A percentile compares a stretch with the other conserved stretches of the same genome.
Conservation (phyloP, 352 stramenopile genomes). For the Phytopythium delawarense region DNA sequence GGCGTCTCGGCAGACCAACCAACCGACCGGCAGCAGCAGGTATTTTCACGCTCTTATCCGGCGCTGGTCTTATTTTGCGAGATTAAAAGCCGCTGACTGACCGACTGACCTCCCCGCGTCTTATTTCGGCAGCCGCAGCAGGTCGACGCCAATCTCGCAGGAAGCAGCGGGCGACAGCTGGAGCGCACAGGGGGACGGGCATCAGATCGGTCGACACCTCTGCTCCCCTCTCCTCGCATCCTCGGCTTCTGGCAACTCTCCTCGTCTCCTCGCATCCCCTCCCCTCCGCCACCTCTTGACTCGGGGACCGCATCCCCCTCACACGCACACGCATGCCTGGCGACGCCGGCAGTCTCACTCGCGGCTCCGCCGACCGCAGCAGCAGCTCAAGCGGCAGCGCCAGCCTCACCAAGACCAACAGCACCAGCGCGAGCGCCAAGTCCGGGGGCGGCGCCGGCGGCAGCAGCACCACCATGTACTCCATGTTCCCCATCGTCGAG, state of each 20-base stretch:
- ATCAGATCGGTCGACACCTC: constrained; percentile 3
- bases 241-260: constrained; percentile 1
- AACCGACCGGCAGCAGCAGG: neutral
- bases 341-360: constrained; percentile 19
- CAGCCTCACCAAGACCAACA: neutral
- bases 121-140: neutral
- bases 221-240: neutral
- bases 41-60: neutral
- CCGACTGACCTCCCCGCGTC: neutral
- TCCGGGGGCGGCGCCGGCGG: neutral
- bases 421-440: constrained; percentile 1
- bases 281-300: neutral
- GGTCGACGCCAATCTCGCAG: neutral
- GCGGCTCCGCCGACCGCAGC: constrained; percentile 8
- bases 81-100: neutral
- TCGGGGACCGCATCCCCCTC: neutral
- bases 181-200: constrained; percentile 3
- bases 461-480: constrained; percentile 33
- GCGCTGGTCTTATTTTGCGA: neutral
- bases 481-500: constrained; percentile 84
- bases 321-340: constrained; percentile 12
- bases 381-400: constrained; percentile 8
- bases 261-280: neutral
- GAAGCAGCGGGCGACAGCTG: neutral
- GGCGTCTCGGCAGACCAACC: neutral